These are phyloP conservation scores for Coemansia sp. DNA, from an alignment of 192 early-diverging fungal genomes.

Conservation along the genomic window DNA sequence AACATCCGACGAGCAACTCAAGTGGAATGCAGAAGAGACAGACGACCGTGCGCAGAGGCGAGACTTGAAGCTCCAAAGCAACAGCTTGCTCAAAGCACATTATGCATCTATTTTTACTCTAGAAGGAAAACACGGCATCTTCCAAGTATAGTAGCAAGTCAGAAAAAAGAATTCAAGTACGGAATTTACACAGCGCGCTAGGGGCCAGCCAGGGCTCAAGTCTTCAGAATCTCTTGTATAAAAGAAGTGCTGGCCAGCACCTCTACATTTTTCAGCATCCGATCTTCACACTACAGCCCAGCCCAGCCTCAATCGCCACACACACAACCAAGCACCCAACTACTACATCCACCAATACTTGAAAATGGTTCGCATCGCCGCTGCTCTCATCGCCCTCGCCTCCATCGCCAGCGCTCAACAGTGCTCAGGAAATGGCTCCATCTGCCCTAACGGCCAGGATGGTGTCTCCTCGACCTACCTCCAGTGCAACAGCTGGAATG, in stretches of 20 bases:
- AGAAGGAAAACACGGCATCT: conserved; percentile 5
- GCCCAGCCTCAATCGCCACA: neutral
- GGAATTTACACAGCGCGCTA: neutral
- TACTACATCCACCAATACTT: neutral
- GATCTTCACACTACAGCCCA: conserved; percentile 6
- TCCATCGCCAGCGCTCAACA: conserved; percentile 29
- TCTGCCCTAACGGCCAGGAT: conserved; percentile 49
- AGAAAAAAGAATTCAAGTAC: neutral
- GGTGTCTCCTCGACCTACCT: conserved; percentile 55
- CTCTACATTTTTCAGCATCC: conserved; percentile 1
- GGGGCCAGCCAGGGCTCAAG: neutral
- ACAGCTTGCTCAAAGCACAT: neutral
- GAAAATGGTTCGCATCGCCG: conserved; percentile 43
- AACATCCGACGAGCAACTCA: neutral
- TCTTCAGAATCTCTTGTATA: neutral
- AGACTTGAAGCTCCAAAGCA: conserved; percentile 6
- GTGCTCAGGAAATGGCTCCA: conserved; percentile 49
- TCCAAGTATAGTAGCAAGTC: conserved; percentile 9
- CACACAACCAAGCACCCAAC: neutral
- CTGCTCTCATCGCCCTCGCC: conserved; percentile 23
- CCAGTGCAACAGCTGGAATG: conserved; percentile 50
- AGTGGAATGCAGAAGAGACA: neutral
- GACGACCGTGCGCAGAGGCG: neutral
- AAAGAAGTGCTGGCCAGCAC: neutral
- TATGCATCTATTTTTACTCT: neutral